phyloP scores from a whole-genome alignment of 495 filamentous ascomycete species.

The Penicillium coffeae region DNA sequence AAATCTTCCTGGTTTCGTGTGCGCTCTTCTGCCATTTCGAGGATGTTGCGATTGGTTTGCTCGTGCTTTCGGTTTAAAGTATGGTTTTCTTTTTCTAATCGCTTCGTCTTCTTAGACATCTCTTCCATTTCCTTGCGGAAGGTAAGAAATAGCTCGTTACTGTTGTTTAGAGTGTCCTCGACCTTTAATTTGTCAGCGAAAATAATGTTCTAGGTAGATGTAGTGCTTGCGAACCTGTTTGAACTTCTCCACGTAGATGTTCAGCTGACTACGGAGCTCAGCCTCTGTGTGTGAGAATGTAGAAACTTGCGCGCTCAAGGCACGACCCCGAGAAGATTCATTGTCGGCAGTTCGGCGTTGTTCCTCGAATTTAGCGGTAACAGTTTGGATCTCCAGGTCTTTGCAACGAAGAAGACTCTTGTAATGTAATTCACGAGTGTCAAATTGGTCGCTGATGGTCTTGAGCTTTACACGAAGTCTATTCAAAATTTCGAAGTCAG shows the following conservation, averaged over 20 bases:
- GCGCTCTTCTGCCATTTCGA: constrained; percentile 97
- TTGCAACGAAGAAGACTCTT: constrained; percentile 85
- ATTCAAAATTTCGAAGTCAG: not conserved
- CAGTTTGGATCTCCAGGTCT: constrained; percentile 92
- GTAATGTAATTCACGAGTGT: constrained; percentile 88
- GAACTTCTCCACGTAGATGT: constrained; percentile 99
- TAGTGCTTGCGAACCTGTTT: constrained; percentile 74
- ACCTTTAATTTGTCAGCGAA: constrained; percentile 57
- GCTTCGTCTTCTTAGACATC: constrained; percentile 99
- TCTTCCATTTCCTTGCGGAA: constrained; percentile 99
- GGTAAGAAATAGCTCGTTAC: constrained; percentile 95
- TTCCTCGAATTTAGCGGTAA: constrained; percentile 79
- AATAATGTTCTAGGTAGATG: constrained; percentile 5
- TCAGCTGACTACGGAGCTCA: constrained; percentile 89
- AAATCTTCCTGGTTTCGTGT: constrained; percentile 76
- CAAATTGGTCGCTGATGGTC: constrained; percentile 91
- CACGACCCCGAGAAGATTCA: constrained; percentile 72
- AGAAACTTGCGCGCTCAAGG: constrained; percentile 84
- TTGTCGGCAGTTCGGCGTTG: constrained; percentile 82
- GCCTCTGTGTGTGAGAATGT: constrained; percentile 96
- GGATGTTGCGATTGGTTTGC: constrained; percentile 87
- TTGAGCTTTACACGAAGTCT: constrained; percentile 73
- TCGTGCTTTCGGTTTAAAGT: constrained; percentile 89
- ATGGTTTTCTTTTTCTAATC: constrained; percentile 93
- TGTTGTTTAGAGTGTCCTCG: constrained; percentile 97